These are phyloP conservation scores for Cyclospora cayetanensis DNA, from an alignment of 169 alveolate species.

Conservation along the genomic window DNA sequence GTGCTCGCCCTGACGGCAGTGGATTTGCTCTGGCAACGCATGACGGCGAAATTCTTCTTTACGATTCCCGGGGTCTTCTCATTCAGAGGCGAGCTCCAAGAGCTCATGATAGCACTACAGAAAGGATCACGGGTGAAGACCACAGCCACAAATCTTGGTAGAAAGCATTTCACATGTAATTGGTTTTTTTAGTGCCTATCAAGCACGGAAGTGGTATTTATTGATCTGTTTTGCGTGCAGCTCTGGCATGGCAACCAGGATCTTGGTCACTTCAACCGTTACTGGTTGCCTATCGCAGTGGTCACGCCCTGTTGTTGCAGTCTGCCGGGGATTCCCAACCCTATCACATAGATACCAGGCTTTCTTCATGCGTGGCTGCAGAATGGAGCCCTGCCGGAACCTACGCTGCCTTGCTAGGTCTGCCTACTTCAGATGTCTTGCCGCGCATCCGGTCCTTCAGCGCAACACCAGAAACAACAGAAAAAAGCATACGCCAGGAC, in stretches of 20 bases:
- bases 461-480: background rate
- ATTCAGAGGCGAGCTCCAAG: background rate
- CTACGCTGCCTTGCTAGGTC: constrained; percentile 25
- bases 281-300: constrained; percentile 12
- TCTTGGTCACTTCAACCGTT: constrained; percentile 52
- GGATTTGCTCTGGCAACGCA: constrained; percentile 33
- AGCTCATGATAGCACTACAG: background rate
- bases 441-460: background rate
- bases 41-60: background rate
- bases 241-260: constrained; percentile 59
- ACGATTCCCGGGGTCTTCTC: constrained; percentile 44
- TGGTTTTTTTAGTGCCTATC: background rate
- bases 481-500: background rate
- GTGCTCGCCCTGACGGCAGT: background rate
- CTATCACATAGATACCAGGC: constrained; percentile 12
- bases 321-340: constrained; percentile 3
- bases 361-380: constrained; percentile 38
- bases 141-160: background rate
- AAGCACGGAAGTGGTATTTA: background rate
- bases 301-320: constrained; percentile 22
- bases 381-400: constrained; percentile 51
- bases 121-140: background rate
- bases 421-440: background rate
- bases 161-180: background rate
- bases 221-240: background rate